Conservation (phyloP, 2,329 filamentous ascomycete species). For the Colletotrichum chlorophyti region DNA sequence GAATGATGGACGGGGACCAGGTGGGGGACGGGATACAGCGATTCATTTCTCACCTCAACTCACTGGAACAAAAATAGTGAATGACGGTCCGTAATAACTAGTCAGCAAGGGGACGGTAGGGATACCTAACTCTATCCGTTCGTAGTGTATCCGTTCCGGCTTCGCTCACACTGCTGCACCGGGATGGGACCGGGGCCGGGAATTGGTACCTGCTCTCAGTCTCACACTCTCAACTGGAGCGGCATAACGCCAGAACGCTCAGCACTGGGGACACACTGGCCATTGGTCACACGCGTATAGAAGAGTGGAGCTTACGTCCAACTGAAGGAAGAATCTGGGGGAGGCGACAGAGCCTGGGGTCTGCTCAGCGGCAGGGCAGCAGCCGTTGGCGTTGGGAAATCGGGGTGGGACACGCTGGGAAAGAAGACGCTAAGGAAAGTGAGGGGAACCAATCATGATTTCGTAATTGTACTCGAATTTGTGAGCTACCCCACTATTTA, state of each 20-base stretch:
- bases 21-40: constrained; percentile 7
- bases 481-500: constrained; percentile 1
- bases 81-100: too few relatives aligned
- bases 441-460: constrained; percentile 17
- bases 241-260: too few relatives aligned
- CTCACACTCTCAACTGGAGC: not conserved
- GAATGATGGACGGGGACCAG: constrained; percentile 9
- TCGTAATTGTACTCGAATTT: constrained; percentile 11
- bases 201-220: not conserved
- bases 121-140: too few relatives aligned
- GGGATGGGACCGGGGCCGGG: constrained; percentile 12
- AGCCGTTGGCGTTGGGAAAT: constrained; percentile 16
- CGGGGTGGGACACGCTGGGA: constrained; percentile 4
- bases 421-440: constrained; percentile 10
- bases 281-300: too few relatives aligned
- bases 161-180: too few relatives aligned
- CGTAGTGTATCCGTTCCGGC: too few relatives aligned
- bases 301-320: not conserved
- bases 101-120: too few relatives aligned
- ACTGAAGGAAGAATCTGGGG: constrained; percentile 21
- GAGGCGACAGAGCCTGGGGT: constrained; percentile 12
- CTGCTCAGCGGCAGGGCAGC: not conserved
- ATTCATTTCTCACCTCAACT: constrained; percentile 15
- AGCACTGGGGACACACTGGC: too few relatives aligned
- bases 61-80: constrained; percentile 11